Conservation (phyloP, 2,329 filamentous ascomycete species). For the Botrytis deweyae region DNA sequence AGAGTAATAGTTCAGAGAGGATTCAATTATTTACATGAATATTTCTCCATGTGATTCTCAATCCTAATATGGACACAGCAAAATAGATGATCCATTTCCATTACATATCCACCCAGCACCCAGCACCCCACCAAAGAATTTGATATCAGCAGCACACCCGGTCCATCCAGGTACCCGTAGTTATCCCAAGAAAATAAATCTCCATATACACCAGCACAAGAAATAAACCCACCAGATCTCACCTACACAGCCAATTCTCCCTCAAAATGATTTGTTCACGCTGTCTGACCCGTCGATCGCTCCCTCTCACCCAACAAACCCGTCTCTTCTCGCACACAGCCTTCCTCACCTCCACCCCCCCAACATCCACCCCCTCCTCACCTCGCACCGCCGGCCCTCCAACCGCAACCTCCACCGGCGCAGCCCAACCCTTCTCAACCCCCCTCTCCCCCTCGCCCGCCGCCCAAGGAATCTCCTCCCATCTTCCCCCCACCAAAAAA, state of each 20-base stretch:
- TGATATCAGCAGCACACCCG: slow-evolving; percentile 32
- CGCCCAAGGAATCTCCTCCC: slow-evolving; percentile 7
- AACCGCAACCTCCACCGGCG: slow-evolving; percentile 34
- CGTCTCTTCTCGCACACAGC: slow-evolving; percentile 25
- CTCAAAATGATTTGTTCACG: slow-evolving; percentile 41
- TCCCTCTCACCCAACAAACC: slow-evolving; percentile 20
- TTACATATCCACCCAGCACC: neutral
- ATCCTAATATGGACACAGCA: neutral
- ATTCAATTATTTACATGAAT: neutral
- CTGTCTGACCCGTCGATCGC: slow-evolving; percentile 50
- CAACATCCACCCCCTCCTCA: slow-evolving; percentile 25
- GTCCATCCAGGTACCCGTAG: slow-evolving; percentile 28
- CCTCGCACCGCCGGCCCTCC: slow-evolving; percentile 26
- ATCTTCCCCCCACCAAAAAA: slow-evolving; percentile 15
- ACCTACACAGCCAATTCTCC: slow-evolving; percentile 1
- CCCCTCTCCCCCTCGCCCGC: slow-evolving; percentile 36
- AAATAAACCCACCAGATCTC: slow-evolving; percentile 26
- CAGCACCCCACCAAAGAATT: slow-evolving; percentile 18
- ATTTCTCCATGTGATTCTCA: neutral
- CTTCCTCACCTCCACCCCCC: slow-evolving; percentile 32
- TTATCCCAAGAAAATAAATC: slow-evolving; percentile 30
- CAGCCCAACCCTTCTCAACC: slow-evolving; percentile 39
- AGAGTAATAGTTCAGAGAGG: too few species aligned
- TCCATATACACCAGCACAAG: slow-evolving; percentile 31
- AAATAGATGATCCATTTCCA: neutral